phyloP scores from a whole-genome alignment of 164 flowering plant genomes.

The Vitis cinerea region DNA sequence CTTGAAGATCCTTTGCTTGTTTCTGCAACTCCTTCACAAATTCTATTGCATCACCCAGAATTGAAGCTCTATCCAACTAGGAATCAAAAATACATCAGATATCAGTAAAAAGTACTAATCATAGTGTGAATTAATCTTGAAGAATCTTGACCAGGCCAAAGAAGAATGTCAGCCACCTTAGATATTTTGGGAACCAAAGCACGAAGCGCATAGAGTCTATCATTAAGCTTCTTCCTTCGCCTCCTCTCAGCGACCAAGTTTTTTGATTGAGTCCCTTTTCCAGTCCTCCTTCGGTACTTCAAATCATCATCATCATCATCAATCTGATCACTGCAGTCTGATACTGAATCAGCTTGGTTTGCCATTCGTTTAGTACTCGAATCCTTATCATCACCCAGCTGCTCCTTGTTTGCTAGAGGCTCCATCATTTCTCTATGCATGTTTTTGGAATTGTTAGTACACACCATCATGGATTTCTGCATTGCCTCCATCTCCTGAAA shows the following conservation, averaged over 20 bases:
- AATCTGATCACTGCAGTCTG: conserved; percentile 75
- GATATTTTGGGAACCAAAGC: conserved; percentile 87
- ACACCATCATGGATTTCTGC: conserved; percentile 20
- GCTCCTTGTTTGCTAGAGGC: conserved; percentile 21
- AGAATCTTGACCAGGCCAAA: too few relatives aligned
- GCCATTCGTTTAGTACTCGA: conserved; percentile 29
- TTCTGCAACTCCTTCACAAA: conserved; percentile 74
- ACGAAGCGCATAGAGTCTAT: conserved; percentile 70
- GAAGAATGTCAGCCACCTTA: conserved; percentile 50
- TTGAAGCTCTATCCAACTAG: conserved; percentile 86
- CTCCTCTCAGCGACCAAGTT: conserved; percentile 90
- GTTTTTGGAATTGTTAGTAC: too few relatives aligned
- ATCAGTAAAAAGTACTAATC: too few relatives aligned
- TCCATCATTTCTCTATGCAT: conserved; percentile 25
- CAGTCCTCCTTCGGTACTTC: conserved; percentile 43
- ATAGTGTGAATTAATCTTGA: too few relatives aligned
- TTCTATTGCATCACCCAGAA: conserved; percentile 84
- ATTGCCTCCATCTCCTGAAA: conserved; percentile 23
- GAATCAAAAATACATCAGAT: neutral
- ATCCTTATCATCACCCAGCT: conserved; percentile 38
- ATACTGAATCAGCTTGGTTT: conserved; percentile 42
- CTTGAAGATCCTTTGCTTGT: conserved; percentile 73
- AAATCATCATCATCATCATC: conserved; percentile 79
- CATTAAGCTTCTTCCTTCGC: conserved; percentile 94
- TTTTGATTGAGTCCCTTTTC: conserved; percentile 60